Conservation (phyloP, 495 filamentous ascomycete species). For the Penicillium subrubescens region DNA sequence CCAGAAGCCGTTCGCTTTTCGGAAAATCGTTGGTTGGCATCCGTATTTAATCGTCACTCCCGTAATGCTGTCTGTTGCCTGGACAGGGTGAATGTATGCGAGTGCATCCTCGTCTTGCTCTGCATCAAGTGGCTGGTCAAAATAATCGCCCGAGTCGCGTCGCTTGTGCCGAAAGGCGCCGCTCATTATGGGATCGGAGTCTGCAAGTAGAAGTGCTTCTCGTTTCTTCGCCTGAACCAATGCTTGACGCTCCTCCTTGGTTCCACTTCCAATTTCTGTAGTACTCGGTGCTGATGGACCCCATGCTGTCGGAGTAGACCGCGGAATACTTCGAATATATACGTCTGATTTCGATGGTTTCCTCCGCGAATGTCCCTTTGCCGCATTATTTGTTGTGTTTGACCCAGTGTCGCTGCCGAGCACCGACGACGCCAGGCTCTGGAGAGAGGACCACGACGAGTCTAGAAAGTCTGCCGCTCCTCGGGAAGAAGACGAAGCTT, state of each 20-base stretch:
- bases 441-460: constrained; percentile 56
- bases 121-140: constrained; percentile 38
- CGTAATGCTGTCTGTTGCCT: constrained; percentile 78
- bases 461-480: constrained; percentile 49
- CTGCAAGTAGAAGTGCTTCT: constrained; percentile 58
- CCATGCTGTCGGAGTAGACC: constrained; percentile 50
- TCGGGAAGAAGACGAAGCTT: constrained; percentile 33
- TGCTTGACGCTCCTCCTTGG: constrained; percentile 57
- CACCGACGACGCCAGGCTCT: constrained; percentile 55
- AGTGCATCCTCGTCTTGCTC: constrained; percentile 70
- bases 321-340: constrained; percentile 41
- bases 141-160: constrained; percentile 58
- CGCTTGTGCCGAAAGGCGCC: constrained; percentile 56
- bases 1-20: constrained; percentile 92
- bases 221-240: constrained; percentile 64
- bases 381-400: constrained; percentile 31
- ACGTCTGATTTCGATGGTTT: constrained; percentile 50
- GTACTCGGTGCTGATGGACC: constrained; percentile 51
- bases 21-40: constrained; percentile 74
- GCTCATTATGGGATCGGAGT: constrained; percentile 50
- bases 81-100: constrained; percentile 89
- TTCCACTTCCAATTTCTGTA: constrained; percentile 53
- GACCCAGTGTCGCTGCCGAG: constrained; percentile 49
- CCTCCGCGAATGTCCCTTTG: constrained; percentile 37
- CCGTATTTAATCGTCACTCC: constrained; percentile 89